A percentile compares a stretch with the other conserved stretches of the same genome.
phyloP scores from a whole-genome alignment of 306 rosid genomes.

The Vigna trinervia region DNA sequence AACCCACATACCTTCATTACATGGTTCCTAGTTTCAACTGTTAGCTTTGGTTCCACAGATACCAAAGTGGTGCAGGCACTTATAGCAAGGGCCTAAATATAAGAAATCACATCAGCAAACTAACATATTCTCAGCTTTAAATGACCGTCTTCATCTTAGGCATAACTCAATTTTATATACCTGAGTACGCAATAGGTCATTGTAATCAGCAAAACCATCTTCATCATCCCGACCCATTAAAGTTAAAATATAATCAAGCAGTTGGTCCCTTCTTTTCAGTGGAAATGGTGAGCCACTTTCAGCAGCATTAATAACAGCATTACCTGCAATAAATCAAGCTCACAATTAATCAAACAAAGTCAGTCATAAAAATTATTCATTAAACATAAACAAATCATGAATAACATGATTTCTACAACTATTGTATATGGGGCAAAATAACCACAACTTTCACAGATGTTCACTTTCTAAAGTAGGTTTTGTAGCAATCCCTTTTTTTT shows the following conservation, averaged over 20 bases:
- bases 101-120: constrained; percentile 15
- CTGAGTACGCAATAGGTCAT: constrained; percentile 87
- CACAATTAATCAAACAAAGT: constrained; percentile 31
- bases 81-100: constrained; percentile 86
- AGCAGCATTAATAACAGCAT: constrained; percentile 95
- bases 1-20: constrained; percentile 75
- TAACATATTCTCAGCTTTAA: constrained; percentile 40
- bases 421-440: neutral
- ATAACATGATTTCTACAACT: neutral
- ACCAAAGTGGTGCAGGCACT: constrained; percentile 97
- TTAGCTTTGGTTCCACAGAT: constrained; percentile 94
- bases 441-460: constrained; percentile 23
- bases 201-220: constrained; percentile 80
- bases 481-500: constrained; percentile 3
- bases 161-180: constrained; percentile 54
- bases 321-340: constrained; percentile 57
- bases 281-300: constrained; percentile 95
- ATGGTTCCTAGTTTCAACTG: constrained; percentile 89
- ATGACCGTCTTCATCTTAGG: constrained; percentile 30
- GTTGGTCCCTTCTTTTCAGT: constrained; percentile 83
- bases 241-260: constrained; percentile 89
- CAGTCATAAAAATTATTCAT: neutral
- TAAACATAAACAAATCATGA: constrained; percentile 5
- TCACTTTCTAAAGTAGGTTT: constrained; percentile 6
- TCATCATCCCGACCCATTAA: constrained; percentile 90